Base-by-base conservation (phyloP, 2,329 filamentous ascomycete genomes). In the Chrysosphaeria jannelii region DNA sequence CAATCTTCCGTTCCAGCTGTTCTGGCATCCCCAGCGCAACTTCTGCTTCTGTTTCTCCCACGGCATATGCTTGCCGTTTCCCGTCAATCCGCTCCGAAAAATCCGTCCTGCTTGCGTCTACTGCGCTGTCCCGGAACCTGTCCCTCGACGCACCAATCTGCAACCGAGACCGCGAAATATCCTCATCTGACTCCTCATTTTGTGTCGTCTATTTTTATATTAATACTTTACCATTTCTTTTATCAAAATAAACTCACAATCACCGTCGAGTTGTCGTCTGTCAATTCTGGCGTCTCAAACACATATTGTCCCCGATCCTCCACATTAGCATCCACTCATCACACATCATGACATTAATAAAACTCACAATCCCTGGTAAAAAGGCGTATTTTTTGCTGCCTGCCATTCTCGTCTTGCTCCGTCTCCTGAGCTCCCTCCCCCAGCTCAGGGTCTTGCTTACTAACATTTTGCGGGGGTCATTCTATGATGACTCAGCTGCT, bases 261-360 rank as follows among this genome's bases (percentile, higher is more conserved):
- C 27, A 78, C 50, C 22, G 78, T 90, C 12, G 78, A 89, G 31
- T 64, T 71, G 43, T 89, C 79, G 39, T 90, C 76, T 27, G 71
- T 81, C 33, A 91, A 51, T 26, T 89, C 79, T 33, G 81, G 79
- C 10, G 85, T 93, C 46, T 93, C 81, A 51, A 91, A 93, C 36
- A 90, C 75, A 39, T 93, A 85, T 33, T 79, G 79, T 14, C 79
- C 78, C 25, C 69, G 71, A 46, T 91, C 79, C 72, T 88, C 33
- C 14, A 13, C 12, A 21, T 14, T 10, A 21, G 19, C 14, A 5
- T 10, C n/a, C n/a, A n/a, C n/a, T 8, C 7, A 8, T 10, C 2
- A 13, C 8, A 5, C 14, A 10, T 10, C 5, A 10, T 14, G 15
- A 7, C 6, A 6, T 5, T 19, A 5, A 13, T 6, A 10, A 6